Percentiles rank a stretch among this genome's conserved stretches.
Conservation (phyloP, 352 stramenopile species). For the Pilasporangium apinafurcum region DNA sequence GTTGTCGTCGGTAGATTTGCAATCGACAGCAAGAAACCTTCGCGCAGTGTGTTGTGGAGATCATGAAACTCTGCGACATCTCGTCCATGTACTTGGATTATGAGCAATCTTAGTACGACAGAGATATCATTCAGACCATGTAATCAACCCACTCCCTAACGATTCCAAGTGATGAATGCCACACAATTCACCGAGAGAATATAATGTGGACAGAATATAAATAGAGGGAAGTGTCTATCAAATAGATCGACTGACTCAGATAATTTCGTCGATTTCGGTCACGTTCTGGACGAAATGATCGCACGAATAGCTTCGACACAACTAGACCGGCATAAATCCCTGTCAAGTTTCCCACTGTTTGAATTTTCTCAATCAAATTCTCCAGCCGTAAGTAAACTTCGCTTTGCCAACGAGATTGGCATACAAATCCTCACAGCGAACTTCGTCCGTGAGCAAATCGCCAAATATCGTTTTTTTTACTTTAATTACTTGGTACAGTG, state of each 20-base stretch:
- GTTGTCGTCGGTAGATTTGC: slow-evolving; percentile 10
- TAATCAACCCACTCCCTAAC: slow-evolving; percentile 8
- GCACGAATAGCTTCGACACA: slow-evolving; percentile 6
- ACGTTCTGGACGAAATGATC: slow-evolving; percentile 10
- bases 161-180: slow-evolving; percentile 27
- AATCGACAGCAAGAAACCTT: slow-evolving; percentile 10
- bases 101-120: slow-evolving; percentile 34
- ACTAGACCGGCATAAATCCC: slow-evolving; percentile 33
- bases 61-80: slow-evolving; percentile 14
- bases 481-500: slow-evolving; percentile 8
- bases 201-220: slow-evolving; percentile 35
- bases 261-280: slow-evolving; percentile 30
- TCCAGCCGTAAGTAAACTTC: slow-evolving; percentile 35
- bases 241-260: slow-evolving; percentile 18
- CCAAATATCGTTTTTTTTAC: slow-evolving; percentile 21
- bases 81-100: slow-evolving; percentile 11
- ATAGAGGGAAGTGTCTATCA: slow-evolving; percentile 25
- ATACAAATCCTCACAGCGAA: slow-evolving; percentile 34
- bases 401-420: slow-evolving; percentile 22
- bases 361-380: not conserved
- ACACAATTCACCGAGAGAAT: slow-evolving; percentile 39
- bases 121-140: slow-evolving; percentile 30
- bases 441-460: slow-evolving; percentile 31
- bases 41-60: slow-evolving; percentile 8
- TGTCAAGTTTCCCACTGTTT: not conserved